Evolutionary conservation across 345 rosid genomes (phyloP).

Genomic region (Heritiera fomes): DNA sequence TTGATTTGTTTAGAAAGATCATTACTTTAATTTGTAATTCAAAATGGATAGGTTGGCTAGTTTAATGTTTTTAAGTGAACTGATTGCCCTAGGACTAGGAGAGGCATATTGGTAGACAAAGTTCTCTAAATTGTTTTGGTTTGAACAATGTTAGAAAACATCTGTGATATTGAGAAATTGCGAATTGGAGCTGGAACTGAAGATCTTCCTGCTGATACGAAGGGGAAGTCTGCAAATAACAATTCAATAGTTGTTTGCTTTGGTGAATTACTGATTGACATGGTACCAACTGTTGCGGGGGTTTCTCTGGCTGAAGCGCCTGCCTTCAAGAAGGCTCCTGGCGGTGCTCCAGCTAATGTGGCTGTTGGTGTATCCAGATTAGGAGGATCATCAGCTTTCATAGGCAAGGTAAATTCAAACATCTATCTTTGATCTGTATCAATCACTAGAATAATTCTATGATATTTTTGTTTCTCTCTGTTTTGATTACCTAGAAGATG

Average conservation of each 20-base stretch:
- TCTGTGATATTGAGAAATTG: constrained; percentile 16
- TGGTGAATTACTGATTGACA: constrained; percentile 96
- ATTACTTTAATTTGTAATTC: neutral
- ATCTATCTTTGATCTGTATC: neutral
- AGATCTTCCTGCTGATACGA: constrained; percentile 30
- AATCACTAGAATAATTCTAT: constrained; percentile 6
- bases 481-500: neutral
- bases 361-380: constrained; percentile 87
- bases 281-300: constrained; percentile 83
- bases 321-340: constrained; percentile 93
- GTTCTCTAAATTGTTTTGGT: neutral
- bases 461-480: constrained; percentile 1
- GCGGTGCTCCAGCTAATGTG: constrained; percentile 99
- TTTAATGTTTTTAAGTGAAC: neutral
- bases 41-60: neutral
- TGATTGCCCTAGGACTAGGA: constrained; percentile 5
- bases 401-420: constrained; percentile 79
- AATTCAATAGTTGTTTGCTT: constrained; percentile 70
- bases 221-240: constrained; percentile 19
- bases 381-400: constrained; percentile 93
- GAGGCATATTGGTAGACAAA: constrained; percentile 1
- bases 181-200: constrained; percentile 35
- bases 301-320: constrained; percentile 97
- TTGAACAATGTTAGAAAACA: neutral
- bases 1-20: neutral